Conservation (phyloP, 306 rosid species). For the Begonia loranthoides region DNA sequence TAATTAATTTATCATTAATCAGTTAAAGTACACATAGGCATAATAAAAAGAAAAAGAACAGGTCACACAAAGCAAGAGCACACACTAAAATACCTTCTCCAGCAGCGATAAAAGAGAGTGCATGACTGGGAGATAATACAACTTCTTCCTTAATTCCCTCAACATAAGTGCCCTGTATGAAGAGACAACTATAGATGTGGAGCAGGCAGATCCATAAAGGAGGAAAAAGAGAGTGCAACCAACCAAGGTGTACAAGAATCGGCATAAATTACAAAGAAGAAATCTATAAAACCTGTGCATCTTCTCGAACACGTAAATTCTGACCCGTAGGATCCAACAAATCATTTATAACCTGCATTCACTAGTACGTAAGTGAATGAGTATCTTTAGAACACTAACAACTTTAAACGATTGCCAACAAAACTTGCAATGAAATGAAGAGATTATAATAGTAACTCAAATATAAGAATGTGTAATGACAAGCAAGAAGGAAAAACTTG, state of each 20-base stretch:
- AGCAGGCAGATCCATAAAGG: slow-evolving; percentile 1
- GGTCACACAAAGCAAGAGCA: slow-evolving; percentile 8
- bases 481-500: too few relatives aligned
- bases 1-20: slow-evolving; percentile 4
- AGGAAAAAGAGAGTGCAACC: slow-evolving; percentile 5
- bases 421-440: too few relatives aligned
- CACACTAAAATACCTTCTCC: slow-evolving; percentile 72
- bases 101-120: slow-evolving; percentile 97
- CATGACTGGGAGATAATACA: slow-evolving; percentile 97
- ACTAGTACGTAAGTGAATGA: background rate
- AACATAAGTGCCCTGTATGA: slow-evolving; percentile 88
- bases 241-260: slow-evolving; percentile 3
- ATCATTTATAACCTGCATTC: slow-evolving; percentile 90
- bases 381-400: background rate
- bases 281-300: slow-evolving; percentile 64
- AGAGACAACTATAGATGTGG: slow-evolving; percentile 3
- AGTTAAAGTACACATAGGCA: background rate
- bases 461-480: too few relatives aligned
- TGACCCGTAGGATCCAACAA: slow-evolving; percentile 99
- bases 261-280: slow-evolving; percentile 3
- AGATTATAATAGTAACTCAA: too few relatives aligned
- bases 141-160: slow-evolving; percentile 99
- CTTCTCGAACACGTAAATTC: slow-evolving; percentile 97
- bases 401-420: slow-evolving; percentile 1
- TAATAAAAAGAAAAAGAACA: slow-evolving; percentile 1